phyloP scores from a whole-genome alignment of 768 basidiomycete genomes.

The Sutorius australiensis region DNA sequence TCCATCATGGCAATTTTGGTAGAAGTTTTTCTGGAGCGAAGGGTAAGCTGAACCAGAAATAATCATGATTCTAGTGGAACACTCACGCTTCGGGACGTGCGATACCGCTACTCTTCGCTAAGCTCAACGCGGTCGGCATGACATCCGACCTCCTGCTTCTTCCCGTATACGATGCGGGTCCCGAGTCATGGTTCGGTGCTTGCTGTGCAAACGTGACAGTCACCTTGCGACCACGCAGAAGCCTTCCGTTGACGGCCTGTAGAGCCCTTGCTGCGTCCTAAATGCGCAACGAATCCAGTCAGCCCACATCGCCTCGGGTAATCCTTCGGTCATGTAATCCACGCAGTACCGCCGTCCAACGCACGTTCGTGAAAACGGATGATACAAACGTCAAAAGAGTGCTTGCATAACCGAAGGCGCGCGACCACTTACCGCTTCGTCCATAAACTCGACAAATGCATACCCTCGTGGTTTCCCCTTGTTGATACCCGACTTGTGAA shows the following conservation, averaged over 20 bases:
- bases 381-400: conserved; percentile 25
- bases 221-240: conserved; percentile 82
- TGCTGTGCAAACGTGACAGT: conserved; percentile 92
- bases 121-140: conserved; percentile 80
- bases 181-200: conserved; percentile 46
- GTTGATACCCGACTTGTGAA: conserved; percentile 85
- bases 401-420: conserved; percentile 17
- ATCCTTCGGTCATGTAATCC: conserved; percentile 22
- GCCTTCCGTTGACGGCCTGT: conserved; percentile 66
- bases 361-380: conserved; percentile 18
- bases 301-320: conserved; percentile 10
- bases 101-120: conserved; percentile 70
- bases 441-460: conserved; percentile 85
- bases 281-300: conserved; percentile 20
- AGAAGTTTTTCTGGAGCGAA: conserved; percentile 50
- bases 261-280: conserved; percentile 87
- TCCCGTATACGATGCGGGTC: conserved; percentile 30
- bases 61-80: neutral
- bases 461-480: conserved; percentile 95
- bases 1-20: conserved; percentile 96
- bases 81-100: conserved; percentile 48
- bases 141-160: conserved; percentile 50
- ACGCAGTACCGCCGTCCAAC: conserved; percentile 17
- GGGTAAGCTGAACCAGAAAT: conserved; percentile 7
- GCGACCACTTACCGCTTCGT: conserved; percentile 64